Evolutionary conservation across 768 basidiomycete genomes (phyloP), one percentile per base, ranked within the genome.

Genomic region (Strobilomyces echinocephalus): DNA sequence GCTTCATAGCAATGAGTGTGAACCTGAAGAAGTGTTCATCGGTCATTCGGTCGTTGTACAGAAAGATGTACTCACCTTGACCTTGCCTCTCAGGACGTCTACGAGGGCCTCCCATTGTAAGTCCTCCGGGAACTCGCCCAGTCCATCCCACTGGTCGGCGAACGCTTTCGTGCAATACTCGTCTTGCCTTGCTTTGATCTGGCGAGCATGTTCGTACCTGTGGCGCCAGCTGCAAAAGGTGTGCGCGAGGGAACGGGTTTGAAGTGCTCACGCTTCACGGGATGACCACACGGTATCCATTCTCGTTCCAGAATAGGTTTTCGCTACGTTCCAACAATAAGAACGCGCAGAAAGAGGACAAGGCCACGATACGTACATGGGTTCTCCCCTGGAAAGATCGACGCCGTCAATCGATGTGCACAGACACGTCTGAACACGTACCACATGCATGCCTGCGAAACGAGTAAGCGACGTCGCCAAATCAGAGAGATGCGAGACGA

Each of bases 51-150:
- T 5, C 16, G 7, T 30, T 1, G 4, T 26, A 21, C 9, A 4
- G 21, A 31, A 21, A 1, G 18, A 11, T 36, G 30, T 38, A 56
- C 55, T 51, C 42, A 86, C 87, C 74, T 86, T 90, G 61, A 90
- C 87, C 42, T 78, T 78, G 3, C 90, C 91, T 35, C 90, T 72
- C 38, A 90, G 61, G 4, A 87, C 78, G 49, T 90, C 87, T 0
- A 87, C 81, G 8, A 89, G 70, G 0, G 82, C 74, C 57, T 87
- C 85, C 84, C 82, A 85, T 61, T 85, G 79, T 50, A 89, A 65
- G 47, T 81, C 77, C 36, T 87, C 79, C 0, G 90, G 91, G 64
- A 87, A 88, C 12, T 69, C 72, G 46, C 73, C 75, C 30, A 82
- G 64, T 4, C 67, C 72, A 3, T 70, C 56, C 79, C 79, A 80